Conservation (phyloP, 768 basidiomycete genomes). For the Naganishia onofrii region DNA sequence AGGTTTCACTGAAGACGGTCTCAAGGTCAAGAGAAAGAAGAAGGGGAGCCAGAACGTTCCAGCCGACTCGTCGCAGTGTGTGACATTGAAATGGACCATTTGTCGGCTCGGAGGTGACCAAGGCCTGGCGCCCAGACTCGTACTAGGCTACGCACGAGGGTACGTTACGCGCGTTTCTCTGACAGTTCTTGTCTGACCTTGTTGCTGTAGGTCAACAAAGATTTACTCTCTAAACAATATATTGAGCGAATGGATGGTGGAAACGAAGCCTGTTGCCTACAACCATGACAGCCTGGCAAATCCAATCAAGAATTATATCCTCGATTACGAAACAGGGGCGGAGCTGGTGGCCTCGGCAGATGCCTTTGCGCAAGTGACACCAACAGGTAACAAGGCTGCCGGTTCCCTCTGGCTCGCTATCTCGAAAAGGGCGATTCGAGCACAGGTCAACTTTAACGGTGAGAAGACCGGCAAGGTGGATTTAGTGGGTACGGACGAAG, state of each 20-base stretch:
- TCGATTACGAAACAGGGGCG: constrained; percentile 58
- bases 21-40: constrained; percentile 54
- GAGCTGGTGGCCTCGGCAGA: constrained; percentile 42
- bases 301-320: constrained; percentile 50
- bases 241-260: constrained; percentile 54
- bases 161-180: constrained; percentile 25
- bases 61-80: constrained; percentile 52
- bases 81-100: constrained; percentile 67
- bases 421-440: constrained; percentile 63
- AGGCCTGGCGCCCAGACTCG: constrained; percentile 60
- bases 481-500: constrained; percentile 61
- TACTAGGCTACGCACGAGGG: constrained; percentile 58
- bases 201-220: constrained; percentile 58
- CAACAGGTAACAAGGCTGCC: constrained; percentile 41
- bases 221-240: constrained; percentile 61
- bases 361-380: constrained; percentile 54
- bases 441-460: constrained; percentile 63
- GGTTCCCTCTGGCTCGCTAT: constrained; percentile 59
- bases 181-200: neutral
- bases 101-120: constrained; percentile 56
- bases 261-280: constrained; percentile 49
- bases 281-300: constrained; percentile 52
- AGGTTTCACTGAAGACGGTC: constrained; percentile 49
- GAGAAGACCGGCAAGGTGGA: constrained; percentile 67
- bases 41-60: constrained; percentile 55